These are phyloP conservation scores for Naganishia sp. DNA, from an alignment of 1,284 basidiomycete genomes.

Conservation along the genomic window DNA sequence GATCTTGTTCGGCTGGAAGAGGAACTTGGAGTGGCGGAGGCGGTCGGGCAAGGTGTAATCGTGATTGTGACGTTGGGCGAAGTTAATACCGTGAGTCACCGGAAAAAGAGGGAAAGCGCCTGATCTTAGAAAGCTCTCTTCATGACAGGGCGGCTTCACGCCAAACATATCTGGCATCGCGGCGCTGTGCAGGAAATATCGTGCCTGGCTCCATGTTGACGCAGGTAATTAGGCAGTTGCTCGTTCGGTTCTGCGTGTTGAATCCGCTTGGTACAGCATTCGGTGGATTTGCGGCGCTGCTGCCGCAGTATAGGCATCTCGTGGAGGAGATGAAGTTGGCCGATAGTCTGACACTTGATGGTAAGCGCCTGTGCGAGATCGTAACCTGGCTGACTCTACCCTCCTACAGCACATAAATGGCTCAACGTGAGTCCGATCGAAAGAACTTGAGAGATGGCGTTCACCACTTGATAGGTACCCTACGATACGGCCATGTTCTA, in stretches of 20 bases:
- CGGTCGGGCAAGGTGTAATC: constrained; percentile 48
- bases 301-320: constrained; percentile 52
- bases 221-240: constrained; percentile 47
- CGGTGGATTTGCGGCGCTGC: constrained; percentile 55
- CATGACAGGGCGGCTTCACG: constrained; percentile 52
- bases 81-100: constrained; percentile 56
- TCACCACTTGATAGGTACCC: constrained; percentile 49
- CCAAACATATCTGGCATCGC: constrained; percentile 47
- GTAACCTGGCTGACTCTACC: too few species aligned
- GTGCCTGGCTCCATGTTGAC: constrained; percentile 59
- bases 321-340: constrained; percentile 53
- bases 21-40: constrained; percentile 42
- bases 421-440: constrained; percentile 45
- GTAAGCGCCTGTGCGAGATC: too few species aligned
- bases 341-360: constrained; percentile 57
- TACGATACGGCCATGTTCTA: constrained; percentile 60
- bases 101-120: background rate
- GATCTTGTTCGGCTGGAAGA: constrained; percentile 52
- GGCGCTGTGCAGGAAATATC: constrained; percentile 52
- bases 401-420: constrained; percentile 57
- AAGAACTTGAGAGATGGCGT: background rate
- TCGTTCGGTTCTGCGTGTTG: background rate
- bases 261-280: constrained; percentile 50
- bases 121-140: background rate
- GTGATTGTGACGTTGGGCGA: constrained; percentile 57